Evolutionary conservation across 257 asterid genomes (phyloP), one percentile per base, ranked within the genome.

Genomic region (Jacaranda mimosifolia): DNA sequence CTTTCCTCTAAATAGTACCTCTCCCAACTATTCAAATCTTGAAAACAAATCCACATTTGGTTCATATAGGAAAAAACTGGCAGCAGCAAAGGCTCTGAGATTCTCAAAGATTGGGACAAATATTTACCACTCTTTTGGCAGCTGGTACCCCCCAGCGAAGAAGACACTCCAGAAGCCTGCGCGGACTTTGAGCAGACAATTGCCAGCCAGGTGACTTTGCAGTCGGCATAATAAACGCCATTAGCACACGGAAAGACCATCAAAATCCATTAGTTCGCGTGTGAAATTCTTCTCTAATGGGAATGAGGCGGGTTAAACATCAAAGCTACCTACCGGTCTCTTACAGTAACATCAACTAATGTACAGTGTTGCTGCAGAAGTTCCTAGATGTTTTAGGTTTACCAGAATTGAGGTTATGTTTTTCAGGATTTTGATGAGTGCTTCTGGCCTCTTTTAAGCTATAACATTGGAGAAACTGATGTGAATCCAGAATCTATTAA

Each of bases 91-190:
- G 98, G 99, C 13, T 60, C 93, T 3, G 78, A 86, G 64, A 89
- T 96, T 55, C 91, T 96, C 5, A 73, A 84, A 57, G 96, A 91
- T 15, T 96, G 99, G 99, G 99, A 93, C 82, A 90, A 83, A 80
- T 96, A 91, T 81, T 79, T 96, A 86, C 81, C 88, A 46, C 91
- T 95, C 60, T 95, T 95, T 81, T 93, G 99, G 99, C 99, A 95
- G 78, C 87, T 93, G 73, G 99, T 95, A 68, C 99, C 99, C 35
- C 98, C 98, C 12, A 95, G 99, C 71, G 99, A 95, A 82, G 99
- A 96, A 83, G 99, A 96, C 88, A 90, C 98, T 5, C 99, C 98
- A 1, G 99, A 96, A 83, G 98, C 97, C 52, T 82, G 94, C 43
- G 87, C 91, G 0, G 92, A 90, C 77, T 91, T 71, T 56, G 91